phyloP scores from a whole-genome alignment of 192 early-diverging fungal genomes.

The Glomus cerebriforme region DNA sequence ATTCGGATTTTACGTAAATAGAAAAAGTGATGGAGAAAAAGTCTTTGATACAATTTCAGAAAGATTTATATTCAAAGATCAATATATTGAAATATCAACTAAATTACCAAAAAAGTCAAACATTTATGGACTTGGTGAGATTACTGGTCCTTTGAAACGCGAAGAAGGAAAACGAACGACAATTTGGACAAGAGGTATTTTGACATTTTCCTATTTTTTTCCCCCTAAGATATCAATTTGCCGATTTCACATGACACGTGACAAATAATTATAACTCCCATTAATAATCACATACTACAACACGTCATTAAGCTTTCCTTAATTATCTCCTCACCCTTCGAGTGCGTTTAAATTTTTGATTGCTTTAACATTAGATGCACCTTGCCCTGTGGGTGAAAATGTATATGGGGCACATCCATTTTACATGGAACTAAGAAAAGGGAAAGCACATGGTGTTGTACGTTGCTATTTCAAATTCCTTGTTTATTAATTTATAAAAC shows the following conservation, averaged over 20 bases:
- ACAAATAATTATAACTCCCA: no score
- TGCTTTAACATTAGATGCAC: constrained; percentile 53
- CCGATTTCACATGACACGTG: no score
- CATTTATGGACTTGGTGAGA: constrained; percentile 71
- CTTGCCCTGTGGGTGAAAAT: constrained; percentile 52
- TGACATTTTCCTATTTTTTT: no score
- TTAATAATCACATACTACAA: no score
- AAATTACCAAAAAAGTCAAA: constrained; percentile 55
- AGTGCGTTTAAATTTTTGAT: no score
- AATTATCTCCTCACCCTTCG: no score
- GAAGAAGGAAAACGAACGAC: constrained; percentile 13
- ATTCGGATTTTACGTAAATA: constrained; percentile 46
- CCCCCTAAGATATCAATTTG: no score
- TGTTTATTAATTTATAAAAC: neutral
- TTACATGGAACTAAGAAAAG: constrained; percentile 63
- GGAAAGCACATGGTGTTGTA: constrained; percentile 43
- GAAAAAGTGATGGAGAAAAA: constrained; percentile 40
- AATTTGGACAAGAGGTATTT: constrained; percentile 39
- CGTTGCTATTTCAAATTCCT: neutral
- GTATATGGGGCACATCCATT: constrained; percentile 66
- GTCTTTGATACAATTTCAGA: constrained; percentile 46
- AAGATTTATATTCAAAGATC: constrained; percentile 59
- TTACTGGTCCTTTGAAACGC: constrained; percentile 51
- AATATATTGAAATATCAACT: constrained; percentile 68
- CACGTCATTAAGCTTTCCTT: no score